Conservation (phyloP, 495 filamentous ascomycete genomes). For the Cercophora samala region DNA sequence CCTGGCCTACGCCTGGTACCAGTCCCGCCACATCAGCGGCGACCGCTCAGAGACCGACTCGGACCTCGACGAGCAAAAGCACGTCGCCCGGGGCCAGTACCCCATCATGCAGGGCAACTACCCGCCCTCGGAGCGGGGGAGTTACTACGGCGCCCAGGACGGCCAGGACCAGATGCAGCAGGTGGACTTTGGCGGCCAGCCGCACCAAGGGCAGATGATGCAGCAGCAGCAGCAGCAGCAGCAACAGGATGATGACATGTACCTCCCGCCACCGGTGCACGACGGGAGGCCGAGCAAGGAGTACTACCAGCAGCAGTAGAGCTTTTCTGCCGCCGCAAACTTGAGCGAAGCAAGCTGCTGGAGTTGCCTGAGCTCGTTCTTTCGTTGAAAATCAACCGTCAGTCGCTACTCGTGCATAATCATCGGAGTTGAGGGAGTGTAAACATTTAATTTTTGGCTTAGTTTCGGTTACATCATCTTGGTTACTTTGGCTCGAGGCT, state of each 20-base stretch:
- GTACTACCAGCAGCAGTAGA: slow-evolving; percentile 4
- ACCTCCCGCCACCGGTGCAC: neutral
- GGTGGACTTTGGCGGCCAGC: neutral
- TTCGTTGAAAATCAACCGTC: neutral
- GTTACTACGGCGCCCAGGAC: neutral
- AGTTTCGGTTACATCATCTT: too few species aligned
- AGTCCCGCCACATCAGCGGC: neutral
- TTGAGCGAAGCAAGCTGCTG: neutral
- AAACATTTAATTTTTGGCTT: neutral
- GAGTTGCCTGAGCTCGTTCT: neutral
- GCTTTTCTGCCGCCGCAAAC: neutral
- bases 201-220: too few species aligned
- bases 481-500: neutral
- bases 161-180: neutral
- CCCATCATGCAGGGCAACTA: slow-evolving; percentile 7
- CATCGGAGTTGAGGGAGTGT: neutral
- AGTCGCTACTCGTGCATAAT: neutral
- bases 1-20: neutral
- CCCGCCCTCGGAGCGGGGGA: neutral
- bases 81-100: slow-evolving; percentile 4
- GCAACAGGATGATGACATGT: neutral
- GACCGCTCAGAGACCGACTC: neutral
- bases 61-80: slow-evolving; percentile 6
- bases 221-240: too few species aligned
- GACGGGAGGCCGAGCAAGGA: neutral